Evolutionary conservation across 139 green algal species (phyloP).

Genomic region (Picochlorum sp.): DNA sequence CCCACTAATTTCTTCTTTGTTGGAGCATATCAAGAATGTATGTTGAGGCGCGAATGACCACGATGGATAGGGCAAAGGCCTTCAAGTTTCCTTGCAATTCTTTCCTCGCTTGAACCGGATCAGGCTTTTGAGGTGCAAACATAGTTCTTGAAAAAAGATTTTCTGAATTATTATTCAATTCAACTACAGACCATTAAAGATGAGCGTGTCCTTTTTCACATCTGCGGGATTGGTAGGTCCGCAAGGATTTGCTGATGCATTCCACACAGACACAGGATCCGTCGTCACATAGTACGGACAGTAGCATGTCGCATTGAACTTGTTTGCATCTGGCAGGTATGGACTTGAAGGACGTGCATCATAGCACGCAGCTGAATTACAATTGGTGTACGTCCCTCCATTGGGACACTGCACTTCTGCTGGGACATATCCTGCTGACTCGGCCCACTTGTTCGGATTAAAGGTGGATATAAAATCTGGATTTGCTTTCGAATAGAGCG

Average conservation of each 20-base stretch:
- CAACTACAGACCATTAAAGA: neutral
- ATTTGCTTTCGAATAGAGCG: neutral
- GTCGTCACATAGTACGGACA: neutral
- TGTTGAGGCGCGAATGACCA: constrained; percentile 34
- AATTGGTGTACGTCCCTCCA: neutral
- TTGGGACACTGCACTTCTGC: neutral
- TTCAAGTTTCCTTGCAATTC: constrained; percentile 45
- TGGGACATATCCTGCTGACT: neutral
- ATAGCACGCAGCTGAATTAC: neutral
- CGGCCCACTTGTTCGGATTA: neutral
- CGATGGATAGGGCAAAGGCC: constrained; percentile 40
- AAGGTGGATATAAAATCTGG: neutral
- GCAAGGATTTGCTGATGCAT: neutral
- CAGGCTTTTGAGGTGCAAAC: constrained; percentile 40
- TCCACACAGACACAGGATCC: neutral
- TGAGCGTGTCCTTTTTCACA: neutral
- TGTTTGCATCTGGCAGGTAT: neutral
- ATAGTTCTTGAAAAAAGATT: constrained; percentile 16
- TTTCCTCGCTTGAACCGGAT: constrained; percentile 40
- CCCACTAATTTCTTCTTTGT: no score
- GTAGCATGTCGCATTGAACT: constrained; percentile 2
- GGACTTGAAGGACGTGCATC: neutral
- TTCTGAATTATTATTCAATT: no score
- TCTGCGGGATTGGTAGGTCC: neutral
- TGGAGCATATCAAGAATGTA: no score